Evolutionary conservation across 257 asterid species (phyloP), one percentile per base, ranked within the genome.

Genomic region (Jaltomata sinuosa): DNA sequence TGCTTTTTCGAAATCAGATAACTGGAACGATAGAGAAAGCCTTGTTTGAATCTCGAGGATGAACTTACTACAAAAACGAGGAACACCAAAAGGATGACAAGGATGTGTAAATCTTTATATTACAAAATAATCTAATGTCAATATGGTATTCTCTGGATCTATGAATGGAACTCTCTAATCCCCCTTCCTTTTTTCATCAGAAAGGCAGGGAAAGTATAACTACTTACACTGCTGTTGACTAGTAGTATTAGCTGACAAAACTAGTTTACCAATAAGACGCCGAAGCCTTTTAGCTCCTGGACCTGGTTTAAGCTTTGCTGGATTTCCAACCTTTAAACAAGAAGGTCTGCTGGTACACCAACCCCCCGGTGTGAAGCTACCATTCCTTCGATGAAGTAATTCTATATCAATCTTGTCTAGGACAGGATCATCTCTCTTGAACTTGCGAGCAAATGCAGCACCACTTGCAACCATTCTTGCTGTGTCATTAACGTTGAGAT

Each of bases 361-460:
- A 15, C 97, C 98, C 14, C 99, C 99, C 0, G 96, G 98, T 8
- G 98, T 94, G 88, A 94, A 90, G 86, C 88, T 91, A 71, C 94
- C 92, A 3, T 90, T 93, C 34, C n/a, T 84, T 38, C 98, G 88
- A 64, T 89, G 84, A 0, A 97, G 95, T n/a, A 95, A 38, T 22
- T 93, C 94, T 49, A 9, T 54, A 80, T 97, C 99, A 19, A 97
- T 94, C 74, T n/a, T 87, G 87, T 95, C 98, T 71, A 97, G 71
- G 3, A 91, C 85, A 0, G 92, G 91, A 11, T 92, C 90, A 38
- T 92, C 89, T 72, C 18, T 49, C 67, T 81, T 90, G 97, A 97
- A 97, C 72, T 97, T 95, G 18, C 99, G 98, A 0, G 99, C 99
- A 85, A 97, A 97, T 1, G 98, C 91, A 77, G 99, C 97, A 49